Base-by-base conservation (phyloP, 192 early-diverging fungal genomes). In the Coemansia sp. region DNA sequence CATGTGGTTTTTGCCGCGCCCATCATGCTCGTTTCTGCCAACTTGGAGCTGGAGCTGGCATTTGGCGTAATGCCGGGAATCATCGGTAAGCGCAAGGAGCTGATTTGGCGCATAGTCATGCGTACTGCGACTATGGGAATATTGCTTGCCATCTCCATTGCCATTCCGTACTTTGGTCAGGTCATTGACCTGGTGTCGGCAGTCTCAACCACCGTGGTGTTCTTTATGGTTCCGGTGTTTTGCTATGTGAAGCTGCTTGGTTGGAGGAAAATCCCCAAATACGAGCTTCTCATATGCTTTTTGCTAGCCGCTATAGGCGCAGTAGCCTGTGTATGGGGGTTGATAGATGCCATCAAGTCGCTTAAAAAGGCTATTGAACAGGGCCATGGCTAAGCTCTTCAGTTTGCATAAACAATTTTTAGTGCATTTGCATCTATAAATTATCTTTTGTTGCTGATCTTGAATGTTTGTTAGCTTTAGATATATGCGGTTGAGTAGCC, bases 1-100 rank as follows among this genome's bases (percentile, higher is more conserved):
- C 89, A 93, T 59, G 86, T 92, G 9, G 68, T 93, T n/a, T 79
- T 90, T 39, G 87, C 92, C 4, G 84, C 87, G 16, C 92, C 92
- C 6, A 76, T 93, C 26, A 66, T 90, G 47, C 64, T 90, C 34
- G 90, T 87, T 0, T 84, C 88, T 6, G 84, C 89, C 26, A 80
- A 89, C 11, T 64, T 86, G 26, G 89, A 91, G 59, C 72, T 87
- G 41, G 92, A 94, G 69, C 69, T 85, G 60, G 76, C 78, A 32
- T 40, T 86, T 36, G 80, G 83, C 34, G 71, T 92, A 18, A 85
- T 81, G 41, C 79, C 82, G 1, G 79, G 82, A 11, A 69, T 80
- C 15, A 57, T 81, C 21, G 75, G 80, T 38, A 70, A 62, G 31
- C 26, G 53, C 38, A 74, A 68, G 52, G 87, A 88, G 74, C 73